Percentiles rank a stretch among this genome's conserved stretches.
phyloP scores from a whole-genome alignment of 2,329 filamentous ascomycete species.

The Boeremia exigua region DNA sequence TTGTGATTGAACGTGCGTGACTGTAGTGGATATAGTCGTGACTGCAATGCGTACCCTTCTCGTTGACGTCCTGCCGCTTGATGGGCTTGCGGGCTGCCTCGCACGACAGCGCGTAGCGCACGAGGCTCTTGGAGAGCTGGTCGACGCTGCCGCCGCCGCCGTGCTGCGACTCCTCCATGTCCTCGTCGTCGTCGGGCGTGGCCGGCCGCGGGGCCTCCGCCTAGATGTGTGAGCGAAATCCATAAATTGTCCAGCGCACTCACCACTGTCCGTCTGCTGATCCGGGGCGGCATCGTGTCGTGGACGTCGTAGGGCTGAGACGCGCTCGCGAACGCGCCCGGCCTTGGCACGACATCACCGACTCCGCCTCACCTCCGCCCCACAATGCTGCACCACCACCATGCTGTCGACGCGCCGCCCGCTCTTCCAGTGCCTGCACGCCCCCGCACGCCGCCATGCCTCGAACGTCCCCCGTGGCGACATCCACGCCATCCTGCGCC shows the following conservation, averaged over 20 bases:
- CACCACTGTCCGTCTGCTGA: conserved; percentile 6
- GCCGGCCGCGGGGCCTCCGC: not conserved
- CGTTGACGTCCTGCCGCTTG: conserved; percentile 62
- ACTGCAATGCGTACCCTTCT: conserved; percentile 52
- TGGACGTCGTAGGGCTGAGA: conserved; percentile 22
- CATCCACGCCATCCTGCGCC: conserved; percentile 22
- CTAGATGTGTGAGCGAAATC: not conserved
- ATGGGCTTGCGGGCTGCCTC: conserved; percentile 66
- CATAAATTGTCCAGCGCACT: not conserved
- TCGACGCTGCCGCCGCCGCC: conserved; percentile 41
- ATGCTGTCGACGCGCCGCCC: conserved; percentile 26
- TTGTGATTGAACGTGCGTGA: too few species aligned
- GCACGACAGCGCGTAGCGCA: conserved; percentile 65
- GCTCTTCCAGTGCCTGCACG: conserved; percentile 37
- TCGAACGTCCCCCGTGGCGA: conserved; percentile 24
- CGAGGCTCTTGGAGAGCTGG: conserved; percentile 65
- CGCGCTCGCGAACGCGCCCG: conserved; percentile 20
- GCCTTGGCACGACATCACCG: conserved; percentile 30
- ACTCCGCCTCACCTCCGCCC: not conserved
- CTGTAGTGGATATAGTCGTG: too few species aligned
- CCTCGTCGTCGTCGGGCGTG: conserved; percentile 21
- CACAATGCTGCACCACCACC: not conserved
- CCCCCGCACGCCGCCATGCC: conserved; percentile 24
- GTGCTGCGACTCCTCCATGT: conserved; percentile 13
- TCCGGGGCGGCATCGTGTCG: conserved; percentile 19